These are phyloP conservation scores for Basidiobolus meristosporus DNA, from an alignment of 371 early-diverging fungal genomes.

Conservation along the genomic window DNA sequence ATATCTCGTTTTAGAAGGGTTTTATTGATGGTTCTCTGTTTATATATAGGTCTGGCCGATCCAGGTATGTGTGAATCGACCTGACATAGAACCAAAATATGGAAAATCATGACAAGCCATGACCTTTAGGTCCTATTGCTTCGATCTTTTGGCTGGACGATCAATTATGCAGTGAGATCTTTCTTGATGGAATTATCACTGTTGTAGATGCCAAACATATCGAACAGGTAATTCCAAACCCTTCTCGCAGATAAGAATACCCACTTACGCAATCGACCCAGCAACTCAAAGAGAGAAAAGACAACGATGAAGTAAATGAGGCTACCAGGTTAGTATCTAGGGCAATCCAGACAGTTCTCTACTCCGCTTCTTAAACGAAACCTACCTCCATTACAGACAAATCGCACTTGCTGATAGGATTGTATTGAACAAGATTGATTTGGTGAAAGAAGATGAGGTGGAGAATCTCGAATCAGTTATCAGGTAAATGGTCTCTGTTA, in stretches of 20 bases:
- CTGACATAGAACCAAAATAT: neutral
- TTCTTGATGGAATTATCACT: slow-evolving; percentile 85
- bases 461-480: slow-evolving; percentile 25
- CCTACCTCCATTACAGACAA: slow-evolving; percentile 56
- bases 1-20: neutral
- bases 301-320: slow-evolving; percentile 40
- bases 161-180: slow-evolving; percentile 67
- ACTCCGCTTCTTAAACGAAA: slow-evolving; percentile 9
- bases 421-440: slow-evolving; percentile 85
- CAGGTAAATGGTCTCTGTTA: slow-evolving; percentile 11
- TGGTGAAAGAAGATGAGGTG: slow-evolving; percentile 28
- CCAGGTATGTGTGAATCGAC: slow-evolving; percentile 18
- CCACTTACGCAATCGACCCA: slow-evolving; percentile 3
- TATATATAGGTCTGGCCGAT: slow-evolving; percentile 45
- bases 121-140: slow-evolving; percentile 57
- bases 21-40: neutral
- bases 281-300: slow-evolving; percentile 25
- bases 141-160: slow-evolving; percentile 95
- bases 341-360: neutral
- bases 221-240: slow-evolving; percentile 18
- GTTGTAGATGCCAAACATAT: slow-evolving; percentile 81
- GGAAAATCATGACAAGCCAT: slow-evolving; percentile 7
- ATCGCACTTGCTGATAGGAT: slow-evolving; percentile 90
- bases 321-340: slow-evolving; percentile 27
- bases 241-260: neutral